phyloP scores from a whole-genome alignment of 108 stramenopile species.

The Cyclotella baltica region DNA sequence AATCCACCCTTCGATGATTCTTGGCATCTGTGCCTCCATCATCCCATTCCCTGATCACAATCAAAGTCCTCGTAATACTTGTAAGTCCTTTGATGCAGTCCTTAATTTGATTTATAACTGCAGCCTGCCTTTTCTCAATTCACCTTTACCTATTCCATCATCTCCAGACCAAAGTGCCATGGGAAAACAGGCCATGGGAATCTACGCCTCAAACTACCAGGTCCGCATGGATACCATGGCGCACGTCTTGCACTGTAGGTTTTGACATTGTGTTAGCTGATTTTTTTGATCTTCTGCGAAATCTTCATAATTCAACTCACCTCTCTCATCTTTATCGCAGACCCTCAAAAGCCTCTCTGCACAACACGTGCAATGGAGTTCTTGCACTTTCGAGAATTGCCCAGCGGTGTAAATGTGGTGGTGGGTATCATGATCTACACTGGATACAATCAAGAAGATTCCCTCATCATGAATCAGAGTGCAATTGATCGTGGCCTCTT shows the following conservation, averaged over 20 bases:
- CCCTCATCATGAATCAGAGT: slow-evolving; percentile 98
- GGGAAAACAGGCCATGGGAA: slow-evolving; percentile 98
- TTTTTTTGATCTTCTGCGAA: too few relatives aligned
- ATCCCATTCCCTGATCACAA: slow-evolving; percentile 99
- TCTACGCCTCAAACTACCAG: slow-evolving; percentile 96
- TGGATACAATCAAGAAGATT: slow-evolving; percentile 99
- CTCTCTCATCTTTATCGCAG: too few relatives aligned
- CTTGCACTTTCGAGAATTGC: slow-evolving; percentile 97
- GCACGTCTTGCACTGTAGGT: slow-evolving; percentile 99
- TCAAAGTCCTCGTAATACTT: slow-evolving; percentile 99
- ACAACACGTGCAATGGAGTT: slow-evolving; percentile 98
- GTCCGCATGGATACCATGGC: slow-evolving; percentile 99
- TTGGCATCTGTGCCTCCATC: slow-evolving; percentile 94
- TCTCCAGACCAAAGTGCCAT: slow-evolving; percentile 69
- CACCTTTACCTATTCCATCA: neutral
- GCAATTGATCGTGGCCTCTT: slow-evolving; percentile 99
- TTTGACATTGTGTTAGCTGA: too few relatives aligned
- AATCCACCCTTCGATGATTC: slow-evolving; percentile 99
- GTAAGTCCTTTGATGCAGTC: slow-evolving; percentile 69
- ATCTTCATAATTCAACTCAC: too few relatives aligned
- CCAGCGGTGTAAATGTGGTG: slow-evolving; percentile 96
- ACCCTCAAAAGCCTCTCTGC: slow-evolving; percentile 98
- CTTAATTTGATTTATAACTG: neutral
- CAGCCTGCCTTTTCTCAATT: neutral
- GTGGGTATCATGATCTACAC: slow-evolving; percentile 99